Base-by-base conservation (phyloP, 1,284 basidiomycete species). In the Naganishia liquefaciens region DNA sequence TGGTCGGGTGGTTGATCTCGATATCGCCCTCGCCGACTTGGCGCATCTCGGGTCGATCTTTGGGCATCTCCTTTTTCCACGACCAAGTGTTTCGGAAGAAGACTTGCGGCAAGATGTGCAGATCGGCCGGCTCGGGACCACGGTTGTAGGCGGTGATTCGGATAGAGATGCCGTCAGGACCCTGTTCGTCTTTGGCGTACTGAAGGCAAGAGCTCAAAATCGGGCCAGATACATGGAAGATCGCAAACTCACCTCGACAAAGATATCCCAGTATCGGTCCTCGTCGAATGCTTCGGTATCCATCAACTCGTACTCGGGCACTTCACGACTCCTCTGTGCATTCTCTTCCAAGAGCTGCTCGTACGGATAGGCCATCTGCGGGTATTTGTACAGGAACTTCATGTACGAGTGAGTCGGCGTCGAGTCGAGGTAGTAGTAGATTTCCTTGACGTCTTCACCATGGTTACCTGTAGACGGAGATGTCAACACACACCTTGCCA, bases 41-140 rank as follows among this genome's bases (percentile, higher is more conserved):
- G 76, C 73, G 71, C 73, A 96, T 80, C 19, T 79, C 80, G 19
- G 93, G 93, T 67, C 75, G 75, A 81, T 88, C 89, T 5, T 86
- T 82, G 6, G 92, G 91, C 68, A 88, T 86, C 67, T 91, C 87
- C 66, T 86, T 81, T 27, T 87, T 84, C 95, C 95, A 99, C 5
- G 92, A 96, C 95, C 95, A 99, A 39, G 90, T 93, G 79, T 99
- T 99, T 37, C 91, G 87, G 82, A 98, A 99, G 88, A 91, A 96
- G 60, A 98, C 81, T 73, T 98, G 94, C 25, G 95, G 95, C 54
- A 99, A 83, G 71, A 99, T 85, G 78, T 98, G 95, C 63, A 99
- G 82, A 52, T 90, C 93, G n/a, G 95, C 93, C 2, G 91, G 84
- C 68, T 98, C 94, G 7, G 94, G 93, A 1, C 95, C 94, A 50